Evolutionary conservation across 192 early-diverging fungal species (phyloP), one percentile per base, ranked within the genome.

Genomic region (Endogone sp.): DNA sequence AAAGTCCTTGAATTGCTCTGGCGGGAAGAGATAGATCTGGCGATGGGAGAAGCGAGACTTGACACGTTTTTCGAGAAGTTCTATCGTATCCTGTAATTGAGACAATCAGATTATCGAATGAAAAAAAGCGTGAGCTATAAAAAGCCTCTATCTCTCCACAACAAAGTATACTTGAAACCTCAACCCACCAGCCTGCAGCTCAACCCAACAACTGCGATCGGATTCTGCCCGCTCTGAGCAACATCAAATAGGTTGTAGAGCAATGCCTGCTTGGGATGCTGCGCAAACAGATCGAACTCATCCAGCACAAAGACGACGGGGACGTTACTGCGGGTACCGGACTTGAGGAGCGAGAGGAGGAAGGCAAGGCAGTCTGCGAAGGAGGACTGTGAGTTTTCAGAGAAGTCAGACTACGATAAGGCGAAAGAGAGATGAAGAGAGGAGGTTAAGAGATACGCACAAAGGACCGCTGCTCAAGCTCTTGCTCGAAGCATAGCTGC

Each of bases 221-320:
- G 93, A 55, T 85, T 92, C 64, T 91, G 88, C 64, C 88, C 85
- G 71, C 85, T 92, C 76, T 95, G 93, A 16, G 89, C 88, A 54
- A 92, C 83, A 71, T 98, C 96, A 79, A 99, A 94, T 25, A 99
- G 76, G 66, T 95, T 98, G 71, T 99, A 98, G 4, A 99, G 79
- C 25, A 99, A 81, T 2, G 90, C 85, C 70, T 99, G 95, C 62
- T 94, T 96, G n/a, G 92, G 87, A 66, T 97, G 94, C 63, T 91
- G 84, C 0, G 93, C 91, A 78, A 99, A 94, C 30, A 92, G 72
- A 76, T 98, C 95, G 75, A 99, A 93, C 70, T 97, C 94, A 56
- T 99, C 96, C 55, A 99, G 76, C 20, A 96, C 79, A 79, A 99
- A 92, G 22, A 99, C 73, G 3, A 98, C 80, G 1, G 93, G 93